Evolutionary conservation across 345 rosid species (phyloP).

Genomic region (Hibiscus trionum): DNA sequence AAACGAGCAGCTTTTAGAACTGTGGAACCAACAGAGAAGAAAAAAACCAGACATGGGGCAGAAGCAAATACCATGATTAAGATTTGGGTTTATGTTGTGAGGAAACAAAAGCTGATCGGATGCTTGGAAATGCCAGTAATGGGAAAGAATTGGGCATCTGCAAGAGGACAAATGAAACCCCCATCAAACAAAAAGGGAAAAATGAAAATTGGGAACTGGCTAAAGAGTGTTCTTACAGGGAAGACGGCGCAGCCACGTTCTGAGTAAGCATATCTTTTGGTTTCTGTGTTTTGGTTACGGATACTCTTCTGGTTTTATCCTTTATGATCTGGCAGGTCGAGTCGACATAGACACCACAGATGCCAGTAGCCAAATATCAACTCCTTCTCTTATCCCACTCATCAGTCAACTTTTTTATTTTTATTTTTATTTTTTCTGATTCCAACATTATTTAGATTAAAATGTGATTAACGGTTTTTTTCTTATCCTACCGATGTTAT

Average conservation of each 20-base stretch:
- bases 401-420: too few species aligned
- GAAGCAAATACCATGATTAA: slow-evolving; percentile 14
- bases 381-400: too few species aligned
- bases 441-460: too few species aligned
- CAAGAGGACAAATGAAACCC: neutral
- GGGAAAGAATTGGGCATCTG: slow-evolving; percentile 26
- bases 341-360: slow-evolving; percentile 1
- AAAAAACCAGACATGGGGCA: neutral
- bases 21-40: neutral
- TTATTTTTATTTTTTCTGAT: too few species aligned
- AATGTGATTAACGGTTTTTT: too few species aligned
- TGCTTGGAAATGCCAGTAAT: slow-evolving; percentile 11
- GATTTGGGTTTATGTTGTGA: neutral
- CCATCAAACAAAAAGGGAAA: neutral
- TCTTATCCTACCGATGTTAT: too few species aligned
- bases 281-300: neutral
- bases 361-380: too few species aligned
- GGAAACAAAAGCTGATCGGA: slow-evolving; percentile 17
- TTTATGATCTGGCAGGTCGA: neutral
- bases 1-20: neutral
- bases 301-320: neutral
- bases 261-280: neutral
- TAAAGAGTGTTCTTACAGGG: neutral
- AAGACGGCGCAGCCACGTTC: slow-evolving; percentile 5
- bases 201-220: neutral